Conservation (phyloP, 495 filamentous ascomycete species). For the Daldinia grandis region DNA sequence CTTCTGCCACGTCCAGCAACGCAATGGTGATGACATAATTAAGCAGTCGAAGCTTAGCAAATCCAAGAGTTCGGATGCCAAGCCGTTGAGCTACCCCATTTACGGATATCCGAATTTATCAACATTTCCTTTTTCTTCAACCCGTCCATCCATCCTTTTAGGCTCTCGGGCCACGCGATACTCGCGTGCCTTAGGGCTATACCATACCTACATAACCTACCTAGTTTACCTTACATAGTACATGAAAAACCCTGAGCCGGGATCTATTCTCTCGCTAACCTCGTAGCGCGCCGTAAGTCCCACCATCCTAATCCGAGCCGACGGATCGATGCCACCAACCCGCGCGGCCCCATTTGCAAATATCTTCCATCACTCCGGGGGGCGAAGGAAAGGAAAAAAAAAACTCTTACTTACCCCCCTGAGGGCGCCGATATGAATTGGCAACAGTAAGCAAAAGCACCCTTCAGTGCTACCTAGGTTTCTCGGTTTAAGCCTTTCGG, state of each 20-base stretch:
- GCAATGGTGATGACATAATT: constrained; percentile 28
- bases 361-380: constrained; percentile 17
- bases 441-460: constrained; percentile 33
- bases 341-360: constrained; percentile 28
- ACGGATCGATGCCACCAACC: constrained; percentile 37
- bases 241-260: constrained; percentile 23
- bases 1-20: constrained; percentile 23
- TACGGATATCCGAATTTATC: constrained; percentile 36
- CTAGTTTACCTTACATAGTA: constrained; percentile 1
- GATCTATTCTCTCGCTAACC: constrained; percentile 28
- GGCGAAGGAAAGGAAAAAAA: constrained; percentile 7
- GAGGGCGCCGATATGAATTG: constrained; percentile 26
- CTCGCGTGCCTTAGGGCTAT: constrained; percentile 7
- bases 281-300: constrained; percentile 26
- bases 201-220: background rate
- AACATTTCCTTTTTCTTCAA: constrained; percentile 2
- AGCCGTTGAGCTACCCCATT: constrained; percentile 23
- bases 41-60: constrained; percentile 30
- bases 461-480: constrained; percentile 18
- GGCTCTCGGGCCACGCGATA: constrained; percentile 22
- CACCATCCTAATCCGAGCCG: constrained; percentile 36
- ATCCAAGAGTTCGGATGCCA: constrained; percentile 38
- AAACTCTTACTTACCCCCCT: constrained; percentile 23
- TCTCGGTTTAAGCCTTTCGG: constrained; percentile 37
- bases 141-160: constrained; percentile 8